These are phyloP conservation scores for Trichoderma pleuroti DNA, from an alignment of 2,329 filamentous ascomycete species.

Conservation along the genomic window DNA sequence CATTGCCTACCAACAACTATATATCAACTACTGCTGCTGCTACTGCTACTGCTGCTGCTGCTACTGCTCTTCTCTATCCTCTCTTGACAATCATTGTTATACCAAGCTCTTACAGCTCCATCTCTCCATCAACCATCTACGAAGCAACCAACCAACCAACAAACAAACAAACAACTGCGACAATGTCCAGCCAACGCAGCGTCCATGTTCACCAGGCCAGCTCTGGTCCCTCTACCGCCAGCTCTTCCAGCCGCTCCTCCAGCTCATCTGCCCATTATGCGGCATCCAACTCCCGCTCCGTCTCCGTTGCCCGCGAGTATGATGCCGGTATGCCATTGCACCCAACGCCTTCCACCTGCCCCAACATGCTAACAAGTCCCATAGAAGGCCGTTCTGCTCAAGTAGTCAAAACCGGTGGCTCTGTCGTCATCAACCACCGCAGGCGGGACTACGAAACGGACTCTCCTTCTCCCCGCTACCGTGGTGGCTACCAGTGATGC, in stretches of 20 bases:
- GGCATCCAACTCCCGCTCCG: slow-evolving; percentile 28
- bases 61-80: not conserved
- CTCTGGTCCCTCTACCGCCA: not conserved
- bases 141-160: not conserved
- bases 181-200: slow-evolving; percentile 13
- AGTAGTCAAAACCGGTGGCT: slow-evolving; percentile 25
- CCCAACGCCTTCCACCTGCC: not conserved
- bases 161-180: not conserved
- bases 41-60: not conserved
- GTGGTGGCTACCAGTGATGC: slow-evolving; percentile 5
- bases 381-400: slow-evolving; percentile 28
- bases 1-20: not conserved
- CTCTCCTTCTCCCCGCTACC: slow-evolving; percentile 32
- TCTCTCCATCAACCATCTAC: not conserved
- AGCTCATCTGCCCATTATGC: slow-evolving; percentile 18
- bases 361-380: slow-evolving; percentile 21
- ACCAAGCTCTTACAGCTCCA: not conserved
- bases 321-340: slow-evolving; percentile 29
- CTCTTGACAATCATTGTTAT: not conserved
- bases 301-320: slow-evolving; percentile 33
- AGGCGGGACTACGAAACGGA: slow-evolving; percentile 30
- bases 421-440: slow-evolving; percentile 34
- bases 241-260: slow-evolving; percentile 28
- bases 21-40: not conserved
- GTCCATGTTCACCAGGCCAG: slow-evolving; percentile 34